phyloP scores from a whole-genome alignment of 768 basidiomycete species.

The Aureoboletus auriporus region DNA sequence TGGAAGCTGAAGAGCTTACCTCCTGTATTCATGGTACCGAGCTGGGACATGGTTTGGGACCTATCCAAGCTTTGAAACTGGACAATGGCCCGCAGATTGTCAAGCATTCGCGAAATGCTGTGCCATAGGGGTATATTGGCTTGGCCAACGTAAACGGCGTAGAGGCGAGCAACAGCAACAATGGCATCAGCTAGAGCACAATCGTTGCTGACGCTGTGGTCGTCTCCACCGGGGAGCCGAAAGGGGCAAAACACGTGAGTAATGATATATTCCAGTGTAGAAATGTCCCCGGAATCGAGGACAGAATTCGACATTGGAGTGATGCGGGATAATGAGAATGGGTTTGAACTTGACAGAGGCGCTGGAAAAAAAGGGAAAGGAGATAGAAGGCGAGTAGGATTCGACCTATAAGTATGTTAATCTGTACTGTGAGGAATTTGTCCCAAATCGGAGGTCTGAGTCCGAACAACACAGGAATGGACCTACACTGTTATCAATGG shows the following conservation, averaged over 20 bases:
- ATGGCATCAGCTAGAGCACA: constrained; percentile 22
- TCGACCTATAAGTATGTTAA: background rate
- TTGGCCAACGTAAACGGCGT: constrained; percentile 4
- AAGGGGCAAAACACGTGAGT: constrained; percentile 44
- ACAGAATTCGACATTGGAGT: constrained; percentile 4
- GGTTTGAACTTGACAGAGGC: background rate
- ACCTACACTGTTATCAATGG: constrained; percentile 1
- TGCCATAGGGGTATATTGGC: constrained; percentile 25
- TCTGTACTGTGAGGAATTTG: background rate
- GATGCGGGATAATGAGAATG: background rate
- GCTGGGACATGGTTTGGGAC: constrained; percentile 4
- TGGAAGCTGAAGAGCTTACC: background rate
- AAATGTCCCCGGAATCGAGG: background rate
- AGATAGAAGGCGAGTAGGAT: background rate
- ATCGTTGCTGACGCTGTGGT: constrained; percentile 25
- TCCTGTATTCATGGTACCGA: constrained; percentile 3
- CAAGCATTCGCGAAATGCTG: constrained; percentile 29
- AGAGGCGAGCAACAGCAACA: constrained; percentile 16
- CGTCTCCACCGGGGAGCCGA: constrained; percentile 36
- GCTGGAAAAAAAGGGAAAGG: background rate
- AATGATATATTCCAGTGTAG: constrained; percentile 28
- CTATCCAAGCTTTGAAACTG: constrained; percentile 11
- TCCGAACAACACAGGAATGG: constrained; percentile 11
- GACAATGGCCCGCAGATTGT: constrained; percentile 15
- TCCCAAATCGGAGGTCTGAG: background rate